Percentiles rank a stretch among this genome's conserved stretches.
phyloP scores from a whole-genome alignment of 2,329 filamentous ascomycete species.

The Neonectria magnoliae region DNA sequence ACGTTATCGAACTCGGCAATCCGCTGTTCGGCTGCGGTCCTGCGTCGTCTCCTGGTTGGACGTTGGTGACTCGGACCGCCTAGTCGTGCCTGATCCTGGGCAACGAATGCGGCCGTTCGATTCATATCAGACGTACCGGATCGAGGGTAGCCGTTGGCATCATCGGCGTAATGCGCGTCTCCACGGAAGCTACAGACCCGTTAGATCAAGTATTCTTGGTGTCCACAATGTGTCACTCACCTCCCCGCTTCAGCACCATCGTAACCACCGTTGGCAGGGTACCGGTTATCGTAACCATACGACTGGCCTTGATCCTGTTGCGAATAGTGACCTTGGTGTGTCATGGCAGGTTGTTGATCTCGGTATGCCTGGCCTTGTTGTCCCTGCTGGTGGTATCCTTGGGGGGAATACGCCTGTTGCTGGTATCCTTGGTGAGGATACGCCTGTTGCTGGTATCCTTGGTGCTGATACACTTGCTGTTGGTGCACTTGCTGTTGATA shows the following conservation, averaged over 20 bases:
- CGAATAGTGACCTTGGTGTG: background rate
- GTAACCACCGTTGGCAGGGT: background rate
- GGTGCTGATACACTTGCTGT: background rate
- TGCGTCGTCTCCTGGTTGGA: background rate
- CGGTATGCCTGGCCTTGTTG: background rate
- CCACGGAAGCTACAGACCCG: background rate
- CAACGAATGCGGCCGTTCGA: background rate
- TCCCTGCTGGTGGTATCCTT: background rate
- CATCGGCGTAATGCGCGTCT: background rate
- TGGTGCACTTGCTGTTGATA: background rate
- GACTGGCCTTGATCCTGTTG: background rate
- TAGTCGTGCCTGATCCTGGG: background rate
- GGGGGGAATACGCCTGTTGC: background rate
- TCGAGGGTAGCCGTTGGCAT: background rate
- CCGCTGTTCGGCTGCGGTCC: background rate
- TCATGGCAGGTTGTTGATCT: background rate
- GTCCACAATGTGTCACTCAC: background rate
- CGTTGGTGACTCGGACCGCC: background rate
- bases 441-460: background rate
- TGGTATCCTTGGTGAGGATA: background rate
- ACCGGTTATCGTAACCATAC: background rate
- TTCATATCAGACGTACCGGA: too few species aligned
- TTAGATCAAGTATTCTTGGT: background rate
- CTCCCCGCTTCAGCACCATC: background rate
- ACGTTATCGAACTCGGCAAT: background rate